These are phyloP conservation scores for Fusarium sulawesiense DNA, from an alignment of 2,329 filamentous ascomycete genomes.

Conservation along the genomic window DNA sequence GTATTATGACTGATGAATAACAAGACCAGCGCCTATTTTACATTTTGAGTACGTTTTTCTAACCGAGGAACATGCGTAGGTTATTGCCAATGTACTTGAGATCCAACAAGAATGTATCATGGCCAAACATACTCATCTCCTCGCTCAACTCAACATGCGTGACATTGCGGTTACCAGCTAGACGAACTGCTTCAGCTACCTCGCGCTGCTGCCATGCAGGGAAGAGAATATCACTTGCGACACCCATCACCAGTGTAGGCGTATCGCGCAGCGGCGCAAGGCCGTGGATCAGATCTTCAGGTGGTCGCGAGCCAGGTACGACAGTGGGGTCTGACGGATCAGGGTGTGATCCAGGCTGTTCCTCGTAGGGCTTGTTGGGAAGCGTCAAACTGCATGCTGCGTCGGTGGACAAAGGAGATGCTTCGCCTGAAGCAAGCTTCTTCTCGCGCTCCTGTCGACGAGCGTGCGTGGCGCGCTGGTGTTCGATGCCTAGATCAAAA, in stretches of 20 bases:
- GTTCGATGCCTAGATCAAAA: conserved; percentile 85
- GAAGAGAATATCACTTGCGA: conserved; percentile 95
- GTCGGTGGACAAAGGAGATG: conserved; percentile 56
- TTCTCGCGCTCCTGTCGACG: conserved; percentile 71
- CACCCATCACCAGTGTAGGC: conserved; percentile 89
- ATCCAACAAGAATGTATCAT: conserved; percentile 95
- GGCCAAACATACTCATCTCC: conserved; percentile 93
- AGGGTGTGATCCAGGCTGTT: conserved; percentile 71
- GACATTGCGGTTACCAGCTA: conserved; percentile 82
- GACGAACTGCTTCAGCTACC: conserved; percentile 83
- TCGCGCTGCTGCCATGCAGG: conserved; percentile 98
- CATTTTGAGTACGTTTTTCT: background rate
- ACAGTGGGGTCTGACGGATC: conserved; percentile 47
- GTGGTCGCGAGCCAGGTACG: conserved; percentile 63
- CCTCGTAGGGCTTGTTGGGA: conserved; percentile 85
- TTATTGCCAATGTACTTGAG: conserved; percentile 90
- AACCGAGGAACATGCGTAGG: conserved; percentile 81
- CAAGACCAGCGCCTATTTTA: background rate
- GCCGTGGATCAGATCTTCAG: conserved; percentile 82
- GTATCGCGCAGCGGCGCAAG: conserved; percentile 78
- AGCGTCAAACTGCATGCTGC: conserved; percentile 79
- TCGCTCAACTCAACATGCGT: conserved; percentile 92
- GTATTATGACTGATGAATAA: background rate
- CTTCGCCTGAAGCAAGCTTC: conserved; percentile 66
- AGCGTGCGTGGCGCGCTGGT: conserved; percentile 71